Evolutionary conservation across 768 basidiomycete species (phyloP), one percentile per base, ranked within the genome.

Genomic region (Cystobasidium tubakii): DNA sequence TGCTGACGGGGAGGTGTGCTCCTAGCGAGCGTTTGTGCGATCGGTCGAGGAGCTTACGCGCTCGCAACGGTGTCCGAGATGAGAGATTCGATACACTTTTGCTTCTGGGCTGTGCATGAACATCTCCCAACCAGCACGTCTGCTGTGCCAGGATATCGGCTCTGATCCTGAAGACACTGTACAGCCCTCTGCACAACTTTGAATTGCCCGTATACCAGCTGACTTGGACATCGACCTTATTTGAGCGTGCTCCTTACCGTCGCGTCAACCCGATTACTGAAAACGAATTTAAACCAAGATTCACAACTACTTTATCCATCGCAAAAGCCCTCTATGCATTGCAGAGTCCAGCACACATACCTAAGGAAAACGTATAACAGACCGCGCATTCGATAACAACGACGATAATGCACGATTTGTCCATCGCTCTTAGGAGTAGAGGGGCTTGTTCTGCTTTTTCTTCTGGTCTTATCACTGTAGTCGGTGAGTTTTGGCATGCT

Each of bases 281-380:
- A n/a, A n/a, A n/a, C n/a, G n/a, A n/a, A n/a, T n/a, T n/a, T n/a
- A n/a, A 39, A 39, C 39, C 46, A 21, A 50, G 21, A 50, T 50
- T 50, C 10, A 50, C 7, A 21, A 50, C 15, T 50, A 17, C 21
- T 9, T 4, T n/a, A 12, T 3, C n/a, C 3, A 17, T 9, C 46
- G 46, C 6, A 39, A 39, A 50, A 50, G 46, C 46, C 46, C 46
- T 50, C n/a, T 50, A 50, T 50, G 46, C 46, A 50, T 50, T 50
- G 21, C 46, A 50, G 4, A 17, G 46, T 19, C 15, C 46, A 50
- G 21, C 7, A 50, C 12, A 15, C 21, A 50, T 19, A n/a, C 46
- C 7, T 50, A 50, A 50, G 15, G 9, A 50, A 9, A 50, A n/a
- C n/a, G 21, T 50, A 50, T 50, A 50, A 50, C 46, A 50, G 46